A percentile compares a stretch with the other conserved stretches of the same genome.
Evolutionary conservation across 805 yeast species (phyloP).

Genomic region (Candida rishiriensis): DNA sequence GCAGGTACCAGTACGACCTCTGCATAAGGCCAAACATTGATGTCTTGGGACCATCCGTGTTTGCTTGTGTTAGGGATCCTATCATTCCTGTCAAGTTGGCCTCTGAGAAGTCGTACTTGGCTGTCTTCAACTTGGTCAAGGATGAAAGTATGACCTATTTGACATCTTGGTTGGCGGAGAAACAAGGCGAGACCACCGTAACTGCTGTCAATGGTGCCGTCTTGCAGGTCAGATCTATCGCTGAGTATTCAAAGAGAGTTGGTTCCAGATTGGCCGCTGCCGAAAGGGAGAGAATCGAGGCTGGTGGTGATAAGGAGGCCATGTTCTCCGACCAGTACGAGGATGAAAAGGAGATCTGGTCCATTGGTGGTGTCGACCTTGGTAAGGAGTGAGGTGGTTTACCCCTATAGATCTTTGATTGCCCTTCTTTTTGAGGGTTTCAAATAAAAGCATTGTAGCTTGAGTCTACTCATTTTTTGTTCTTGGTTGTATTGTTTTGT

Average conservation of each 20-base stretch:
- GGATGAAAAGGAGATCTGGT: conserved; percentile 86
- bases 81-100: conserved; percentile 89
- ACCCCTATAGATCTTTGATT: no score
- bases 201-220: conserved; percentile 40
- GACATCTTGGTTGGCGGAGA: conserved; percentile 56
- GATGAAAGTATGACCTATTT: conserved; percentile 53
- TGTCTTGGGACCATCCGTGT: conserved; percentile 64
- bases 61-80: conserved; percentile 80
- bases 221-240: conserved; percentile 66
- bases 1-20: conserved; percentile 51
- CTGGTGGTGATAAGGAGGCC: conserved; percentile 87
- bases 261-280: conserved; percentile 81
- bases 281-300: conserved; percentile 81
- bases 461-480: no score
- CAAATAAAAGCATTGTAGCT: no score
- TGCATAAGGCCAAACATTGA: conserved; percentile 52
- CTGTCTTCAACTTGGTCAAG: conserved; percentile 66
- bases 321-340: conserved; percentile 81
- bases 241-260: conserved; percentile 87
- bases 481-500: no score
- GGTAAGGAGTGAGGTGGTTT: conserved; percentile 15
- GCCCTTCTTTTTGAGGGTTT: no score
- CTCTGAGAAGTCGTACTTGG: conserved; percentile 84
- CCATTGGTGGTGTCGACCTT: conserved; percentile 68
- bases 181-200: conserved; percentile 33